Conservation (phyloP, 2,329 filamentous ascomycete species). For the Aspergillus flavus region DNA sequence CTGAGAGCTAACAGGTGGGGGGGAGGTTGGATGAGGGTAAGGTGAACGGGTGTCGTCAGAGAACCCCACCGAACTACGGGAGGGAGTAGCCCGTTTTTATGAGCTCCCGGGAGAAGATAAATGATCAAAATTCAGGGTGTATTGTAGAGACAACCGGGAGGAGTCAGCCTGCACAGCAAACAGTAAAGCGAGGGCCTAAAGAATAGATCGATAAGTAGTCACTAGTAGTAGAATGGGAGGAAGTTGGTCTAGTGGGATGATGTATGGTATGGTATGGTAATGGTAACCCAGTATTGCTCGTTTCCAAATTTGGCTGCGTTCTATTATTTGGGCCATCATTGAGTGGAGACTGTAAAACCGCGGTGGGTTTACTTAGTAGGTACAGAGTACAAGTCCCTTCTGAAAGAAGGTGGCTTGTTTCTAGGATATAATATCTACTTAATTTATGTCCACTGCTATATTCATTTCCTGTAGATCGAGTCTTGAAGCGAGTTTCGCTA, state of each 20-base stretch:
- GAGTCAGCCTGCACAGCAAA: not conserved
- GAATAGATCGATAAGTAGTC: not conserved
- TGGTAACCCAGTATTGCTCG: not conserved
- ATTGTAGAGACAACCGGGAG: not conserved
- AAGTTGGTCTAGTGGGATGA: not conserved
- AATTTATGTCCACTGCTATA: not conserved
- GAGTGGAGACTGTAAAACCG: too few relatives aligned
- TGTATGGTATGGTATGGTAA: not conserved
- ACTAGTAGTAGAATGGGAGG: not conserved
- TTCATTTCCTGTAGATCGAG: not conserved
- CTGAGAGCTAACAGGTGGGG: not conserved
- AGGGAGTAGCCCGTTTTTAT: not conserved
- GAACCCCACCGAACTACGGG: slow-evolving; percentile 6
- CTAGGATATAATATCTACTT: not conserved
- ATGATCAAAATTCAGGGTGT: not conserved
- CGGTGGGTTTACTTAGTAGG: too few relatives aligned
- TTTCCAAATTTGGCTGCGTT: not conserved
- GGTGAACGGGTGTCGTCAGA: slow-evolving; percentile 11
- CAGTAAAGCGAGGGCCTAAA: not conserved
- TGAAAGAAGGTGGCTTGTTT: not conserved
- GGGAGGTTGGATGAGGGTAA: not conserved
- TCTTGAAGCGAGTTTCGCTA: not conserved
- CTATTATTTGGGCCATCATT: too few relatives aligned
- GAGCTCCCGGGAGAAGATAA: not conserved
- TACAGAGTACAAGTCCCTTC: too few relatives aligned